Base-by-base conservation (phyloP, 2,329 filamentous ascomycete genomes). In the Tolypocladium pustulatum region DNA sequence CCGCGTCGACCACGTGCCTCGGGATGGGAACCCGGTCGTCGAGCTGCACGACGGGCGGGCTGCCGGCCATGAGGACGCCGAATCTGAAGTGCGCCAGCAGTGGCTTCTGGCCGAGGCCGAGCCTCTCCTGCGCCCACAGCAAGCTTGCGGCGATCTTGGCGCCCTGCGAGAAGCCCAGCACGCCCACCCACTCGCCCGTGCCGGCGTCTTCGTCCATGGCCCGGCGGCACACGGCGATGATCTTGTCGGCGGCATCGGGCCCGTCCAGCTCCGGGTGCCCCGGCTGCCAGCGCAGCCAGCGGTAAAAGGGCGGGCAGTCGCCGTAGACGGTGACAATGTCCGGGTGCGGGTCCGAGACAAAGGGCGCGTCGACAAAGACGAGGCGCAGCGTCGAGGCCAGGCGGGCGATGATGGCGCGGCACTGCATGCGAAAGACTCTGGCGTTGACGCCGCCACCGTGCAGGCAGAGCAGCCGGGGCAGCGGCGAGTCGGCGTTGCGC, bases 361-460 rank as follows among this genome's bases (percentile, higher is more conserved):
- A 89, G 1, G 88, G 88, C 0, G 78, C 89, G 64, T 91, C 83
- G 63, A 82, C 84, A 73, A 88, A 93, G 66, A 88, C 84, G 63
- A 91, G 79, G 46, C 89, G 84, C 70, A 91, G 90, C 53, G 79
- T 72, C 8, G 78, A 70, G 52, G 73, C 68, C 0, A 91, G 80
- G 32, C 67, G 69, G 36, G 68, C 63, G 55, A 72, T 69, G 57
- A 82, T 65, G 62, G 75, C 75, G 61, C 89, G 87, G 64, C 84
- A 83, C 73, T 92, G 89, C 13, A 80, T 70, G 61, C 79, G 75
- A 75, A 91, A 91, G 69, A 91, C 83, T 46, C 78, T 68, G n/a
- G 80, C 85, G 66, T 88, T 91, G 63, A 86, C 84, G 61, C 89
- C 89, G 65, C 88, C 89, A 68, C 89, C 89, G 71, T 92, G 89